Base-by-base conservation (phyloP, 148 eudicot genomes). In the Spergularia marina region DNA sequence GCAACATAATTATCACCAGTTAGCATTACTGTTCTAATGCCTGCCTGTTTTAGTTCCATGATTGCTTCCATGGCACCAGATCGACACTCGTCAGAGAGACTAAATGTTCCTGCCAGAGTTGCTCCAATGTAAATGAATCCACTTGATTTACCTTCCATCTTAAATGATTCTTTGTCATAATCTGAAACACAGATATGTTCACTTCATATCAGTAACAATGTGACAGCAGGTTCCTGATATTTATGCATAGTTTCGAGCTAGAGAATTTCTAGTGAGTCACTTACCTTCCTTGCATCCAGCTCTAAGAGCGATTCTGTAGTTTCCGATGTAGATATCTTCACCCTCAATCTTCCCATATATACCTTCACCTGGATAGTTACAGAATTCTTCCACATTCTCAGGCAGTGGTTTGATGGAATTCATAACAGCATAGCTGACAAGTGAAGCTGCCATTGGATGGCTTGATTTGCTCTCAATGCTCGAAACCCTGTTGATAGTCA, bases 401-500 rank as follows among this genome's bases (percentile, higher is more conserved):
- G 89, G 85, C 16, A 65, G 66, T 41, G 89, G 84, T 18, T 78
- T 70, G 23, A 82, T 68, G 34, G 85, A 76, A 59, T 54, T 62
- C 34, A 58, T 39, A 11, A 59, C 58, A 40, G 80, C 83, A 59
- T 86, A 78, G 72, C 62, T 72, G 14, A 82, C 77, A 25, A 86
- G 65, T 44, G 86, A 84, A 52, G 85, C 84, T 70, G 89, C 87
- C 84, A 86, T 78, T 30, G 87, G 87, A 80, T 86, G 89, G 58
- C 89, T 84, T 62, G 89, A 86, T 78, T 86, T 86, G 23, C 84
- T 80, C 68, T 86, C 89, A 13, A 86, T 80, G 74, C 89, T 86
- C 23, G 89, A 87, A 70, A 87, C 84, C 89, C 89, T 87, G 71
- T 47, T 6, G 62, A 54, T 56, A 10, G 23, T 5, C 16, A 70